Evolutionary conservation across 2,329 filamentous ascomycete species (phyloP).

Genomic region (Ploettnerulaceae sp.): DNA sequence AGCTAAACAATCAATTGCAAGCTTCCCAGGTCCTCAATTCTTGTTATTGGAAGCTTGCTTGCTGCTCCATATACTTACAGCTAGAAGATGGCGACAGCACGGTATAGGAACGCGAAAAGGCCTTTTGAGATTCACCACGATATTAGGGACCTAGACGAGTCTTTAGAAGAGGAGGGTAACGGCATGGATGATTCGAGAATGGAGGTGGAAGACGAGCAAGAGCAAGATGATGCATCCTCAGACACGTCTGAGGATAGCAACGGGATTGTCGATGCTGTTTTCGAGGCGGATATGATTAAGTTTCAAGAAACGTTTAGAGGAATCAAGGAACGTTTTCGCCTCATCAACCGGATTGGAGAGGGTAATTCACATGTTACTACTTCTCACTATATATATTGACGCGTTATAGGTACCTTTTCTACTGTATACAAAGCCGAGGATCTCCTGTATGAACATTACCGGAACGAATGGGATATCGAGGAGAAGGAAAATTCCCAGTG

Average conservation of each 20-base stretch:
- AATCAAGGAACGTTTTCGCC: conserved; percentile 76
- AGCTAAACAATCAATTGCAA: conserved; percentile 24
- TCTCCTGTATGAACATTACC: conserved; percentile 73
- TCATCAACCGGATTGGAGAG: conserved; percentile 97
- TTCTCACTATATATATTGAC: conserved; percentile 15
- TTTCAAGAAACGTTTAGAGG: conserved; percentile 78
- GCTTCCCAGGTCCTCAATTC: conserved; percentile 3
- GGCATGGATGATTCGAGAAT: conserved; percentile 38
- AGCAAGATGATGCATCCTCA: conserved; percentile 34
- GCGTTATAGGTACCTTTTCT: conserved; percentile 77
- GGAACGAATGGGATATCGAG: conserved; percentile 82
- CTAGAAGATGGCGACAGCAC: conserved; percentile 28
- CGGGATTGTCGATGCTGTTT: conserved; percentile 57
- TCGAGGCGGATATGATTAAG: conserved; percentile 81
- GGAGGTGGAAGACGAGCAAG: conserved; percentile 34
- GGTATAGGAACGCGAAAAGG: conserved; percentile 31
- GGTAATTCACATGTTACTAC: conserved; percentile 46
- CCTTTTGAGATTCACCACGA: conserved; percentile 38
- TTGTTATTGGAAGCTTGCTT: conserved; percentile 11
- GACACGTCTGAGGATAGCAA: conserved; percentile 53
- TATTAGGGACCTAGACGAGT: conserved; percentile 35
- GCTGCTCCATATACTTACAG: conserved; percentile 7
- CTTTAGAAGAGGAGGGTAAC: conserved; percentile 35
- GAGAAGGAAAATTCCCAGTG: conserved; percentile 60
- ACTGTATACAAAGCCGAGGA: conserved; percentile 99